Evolutionary conservation across 129 eudicot genomes (phyloP).

Genomic region (Saussurea involucrata): DNA sequence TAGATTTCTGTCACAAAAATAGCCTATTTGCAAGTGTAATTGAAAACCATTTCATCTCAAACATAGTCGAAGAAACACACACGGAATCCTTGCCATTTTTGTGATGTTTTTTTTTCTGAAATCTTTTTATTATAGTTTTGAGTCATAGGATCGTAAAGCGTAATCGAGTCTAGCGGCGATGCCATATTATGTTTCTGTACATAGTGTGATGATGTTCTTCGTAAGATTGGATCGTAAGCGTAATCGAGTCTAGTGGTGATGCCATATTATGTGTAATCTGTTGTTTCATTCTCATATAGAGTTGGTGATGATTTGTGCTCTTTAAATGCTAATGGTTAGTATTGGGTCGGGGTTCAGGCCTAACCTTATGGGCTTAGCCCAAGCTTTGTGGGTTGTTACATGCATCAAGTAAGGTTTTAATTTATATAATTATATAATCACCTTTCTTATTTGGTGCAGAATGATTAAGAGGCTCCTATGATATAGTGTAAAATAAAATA

Average conservation of each 20-base stretch:
- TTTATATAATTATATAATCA: neutral
- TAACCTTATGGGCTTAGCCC: neutral
- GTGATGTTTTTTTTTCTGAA: no score
- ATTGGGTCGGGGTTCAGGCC: neutral
- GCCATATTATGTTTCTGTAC: no score
- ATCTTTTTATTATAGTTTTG: no score
- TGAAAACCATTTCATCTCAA: no score
- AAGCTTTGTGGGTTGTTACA: neutral
- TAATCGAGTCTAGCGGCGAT: no score
- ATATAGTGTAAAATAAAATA: no score
- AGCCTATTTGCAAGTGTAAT: no score
- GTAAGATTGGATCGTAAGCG: neutral
- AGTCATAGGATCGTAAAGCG: no score
- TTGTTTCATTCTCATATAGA: constrained; percentile 8
- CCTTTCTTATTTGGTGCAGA: neutral
- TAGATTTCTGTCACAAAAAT: no score
- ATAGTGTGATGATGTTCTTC: constrained; percentile 3
- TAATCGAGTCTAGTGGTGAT: neutral
- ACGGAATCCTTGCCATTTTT: no score
- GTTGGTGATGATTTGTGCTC: neutral
- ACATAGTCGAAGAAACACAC: no score
- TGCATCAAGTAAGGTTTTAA: neutral
- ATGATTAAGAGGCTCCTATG: no score
- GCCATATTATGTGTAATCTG: constrained; percentile 4
- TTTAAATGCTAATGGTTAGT: constrained; percentile 1